Evolutionary conservation across 495 filamentous ascomycete species (phyloP).

Genomic region (Lophiotrema nucula): DNA sequence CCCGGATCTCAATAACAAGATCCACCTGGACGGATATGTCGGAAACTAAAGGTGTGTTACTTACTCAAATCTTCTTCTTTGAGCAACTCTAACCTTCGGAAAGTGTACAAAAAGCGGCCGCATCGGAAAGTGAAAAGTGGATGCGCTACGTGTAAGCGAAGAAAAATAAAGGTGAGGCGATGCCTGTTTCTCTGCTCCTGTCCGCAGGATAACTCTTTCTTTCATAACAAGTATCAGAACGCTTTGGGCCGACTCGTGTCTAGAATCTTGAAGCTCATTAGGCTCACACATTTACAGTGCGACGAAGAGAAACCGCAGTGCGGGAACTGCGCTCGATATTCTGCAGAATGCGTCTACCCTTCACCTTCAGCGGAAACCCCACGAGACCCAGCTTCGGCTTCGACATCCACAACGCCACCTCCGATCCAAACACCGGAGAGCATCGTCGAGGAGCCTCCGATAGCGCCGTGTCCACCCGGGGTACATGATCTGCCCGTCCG

Average conservation of each 20-base stretch:
- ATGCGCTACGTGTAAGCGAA: slow-evolving; percentile 17
- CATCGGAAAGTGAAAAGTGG: slow-evolving; percentile 24
- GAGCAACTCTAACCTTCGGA: not conserved
- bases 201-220: not conserved
- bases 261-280: no score
- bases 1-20: no score
- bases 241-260: no score
- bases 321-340: slow-evolving; percentile 21
- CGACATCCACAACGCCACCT: slow-evolving; percentile 4
- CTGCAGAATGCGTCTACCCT: slow-evolving; percentile 16
- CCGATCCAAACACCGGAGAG: slow-evolving; percentile 3
- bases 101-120: slow-evolving; percentile 24
- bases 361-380: not conserved
- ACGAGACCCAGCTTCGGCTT: not conserved
- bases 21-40: slow-evolving; percentile 1
- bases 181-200: not conserved
- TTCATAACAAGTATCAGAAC: not conserved
- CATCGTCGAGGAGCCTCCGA: slow-evolving; percentile 4
- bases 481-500: slow-evolving; percentile 10
- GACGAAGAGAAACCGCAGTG: slow-evolving; percentile 26
- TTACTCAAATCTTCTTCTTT: not conserved
- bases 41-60: not conserved
- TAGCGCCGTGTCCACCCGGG: not conserved
- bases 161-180: slow-evolving; percentile 20
- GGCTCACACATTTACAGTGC: no score